phyloP scores from a whole-genome alignment of 257 asterid genomes.

The Fraxinus americana region DNA sequence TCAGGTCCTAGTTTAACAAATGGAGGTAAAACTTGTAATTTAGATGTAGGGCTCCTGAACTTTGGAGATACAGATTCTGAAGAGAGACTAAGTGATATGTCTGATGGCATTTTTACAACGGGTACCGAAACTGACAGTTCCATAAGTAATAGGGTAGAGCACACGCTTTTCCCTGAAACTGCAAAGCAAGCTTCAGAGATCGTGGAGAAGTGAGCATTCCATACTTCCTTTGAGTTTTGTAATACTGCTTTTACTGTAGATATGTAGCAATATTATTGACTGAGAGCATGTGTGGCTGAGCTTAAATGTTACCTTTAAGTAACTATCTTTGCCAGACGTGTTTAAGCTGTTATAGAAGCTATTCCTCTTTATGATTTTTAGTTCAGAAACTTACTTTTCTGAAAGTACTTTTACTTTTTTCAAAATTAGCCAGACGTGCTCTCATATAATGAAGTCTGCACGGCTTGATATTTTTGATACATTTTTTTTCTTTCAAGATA shows the following conservation, averaged over 20 bases:
- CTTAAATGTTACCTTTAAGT: neutral
- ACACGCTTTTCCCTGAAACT: conserved; percentile 77
- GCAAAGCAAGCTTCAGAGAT: conserved; percentile 54
- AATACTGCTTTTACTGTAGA: conserved; percentile 3
- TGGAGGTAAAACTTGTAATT: conserved; percentile 44
- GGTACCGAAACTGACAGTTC: conserved; percentile 94
- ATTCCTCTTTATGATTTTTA: neutral
- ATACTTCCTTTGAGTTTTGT: conserved; percentile 11
- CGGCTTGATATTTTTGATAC: neutral
- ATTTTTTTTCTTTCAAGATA: neutral
- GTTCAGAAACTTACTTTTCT: neutral
- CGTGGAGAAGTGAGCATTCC: conserved; percentile 63
- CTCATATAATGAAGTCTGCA: neutral
- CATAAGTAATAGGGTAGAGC: conserved; percentile 72
- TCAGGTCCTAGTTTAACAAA: conserved; percentile 36
- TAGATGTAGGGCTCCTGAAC: conserved; percentile 69
- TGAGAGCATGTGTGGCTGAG: neutral
- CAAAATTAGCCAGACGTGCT: neutral
- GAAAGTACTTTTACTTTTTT: neutral
- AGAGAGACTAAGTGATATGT: conserved; percentile 90
- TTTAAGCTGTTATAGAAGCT: neutral
- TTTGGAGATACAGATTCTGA: conserved; percentile 84
- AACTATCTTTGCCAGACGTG: neutral
- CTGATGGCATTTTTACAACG: conserved; percentile 94
- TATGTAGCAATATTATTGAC: neutral